Evolutionary conservation across 192 early-diverging fungal genomes (phyloP), one percentile per base, ranked within the genome.

Genomic region (Coemansia sp.): DNA sequence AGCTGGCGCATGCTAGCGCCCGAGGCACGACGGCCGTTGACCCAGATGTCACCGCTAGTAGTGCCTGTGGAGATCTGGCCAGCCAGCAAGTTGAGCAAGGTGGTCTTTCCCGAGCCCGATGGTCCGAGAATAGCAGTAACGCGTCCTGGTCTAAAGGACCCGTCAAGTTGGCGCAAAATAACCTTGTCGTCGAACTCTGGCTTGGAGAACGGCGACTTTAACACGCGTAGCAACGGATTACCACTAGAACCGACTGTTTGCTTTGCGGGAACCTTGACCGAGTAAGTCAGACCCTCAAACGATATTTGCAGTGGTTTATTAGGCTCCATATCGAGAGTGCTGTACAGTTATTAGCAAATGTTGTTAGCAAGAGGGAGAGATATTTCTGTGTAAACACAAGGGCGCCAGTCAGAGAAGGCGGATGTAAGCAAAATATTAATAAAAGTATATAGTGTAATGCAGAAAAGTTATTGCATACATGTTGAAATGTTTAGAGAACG

Each of bases 51-150:
- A 1, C 91, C 91, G 36, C 69, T 75, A n/a, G 80, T 42, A 36
- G 66, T 65, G 33, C 90, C 79, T 49, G 70, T 61, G 65, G 85
- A 61, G 29, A 79, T 47, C 62, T 87, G 73, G 64, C 89, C 90
- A 5, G 90, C 90, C 15, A 91, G 65, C 34, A 91, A 38, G 47
- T 90, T 89, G 16, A 91, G 78, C 57, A 91, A 63, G 5, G 89
- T 88, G 13, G 90, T 90, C 69, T 91, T 91, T 33, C 90, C 90
- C 2, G 83, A 87, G 31, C 89, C 85, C 34, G 87, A 88, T 0
- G 88, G 87, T 6, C 90, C 90, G 78, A 91, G 85, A 60, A 91
- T 89, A 12, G 86, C 90, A 0, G 89, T 80, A 18, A 91, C 62
- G 16, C 86, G 86, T 3, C 88, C 88, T 2, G 88, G 88, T 12